Conservation (phyloP, 345 rosid species). For the Salix udensis region DNA sequence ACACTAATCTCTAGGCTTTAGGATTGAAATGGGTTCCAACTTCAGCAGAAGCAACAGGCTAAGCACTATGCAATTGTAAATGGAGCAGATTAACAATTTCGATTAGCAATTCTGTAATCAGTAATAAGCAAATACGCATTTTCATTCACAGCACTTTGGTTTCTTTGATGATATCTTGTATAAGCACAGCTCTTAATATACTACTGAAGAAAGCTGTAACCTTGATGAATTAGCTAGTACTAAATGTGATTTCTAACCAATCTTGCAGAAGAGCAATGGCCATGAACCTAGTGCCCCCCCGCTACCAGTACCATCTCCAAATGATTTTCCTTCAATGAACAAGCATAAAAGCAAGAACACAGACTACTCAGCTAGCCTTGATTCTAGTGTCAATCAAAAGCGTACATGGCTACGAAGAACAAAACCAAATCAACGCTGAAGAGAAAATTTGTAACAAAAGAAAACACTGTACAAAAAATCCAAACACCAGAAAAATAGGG, state of each 20-base stretch:
- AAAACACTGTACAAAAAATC: conserved; percentile 22
- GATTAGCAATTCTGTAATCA: background rate
- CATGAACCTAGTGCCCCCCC: conserved; percentile 17
- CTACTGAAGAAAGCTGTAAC: background rate
- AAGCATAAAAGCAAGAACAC: background rate
- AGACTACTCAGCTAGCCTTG: conserved; percentile 7
- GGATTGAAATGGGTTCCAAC: background rate
- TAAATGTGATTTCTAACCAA: conserved; percentile 8
- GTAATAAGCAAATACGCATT: background rate
- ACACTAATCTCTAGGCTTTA: background rate
- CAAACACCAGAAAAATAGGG: background rate
- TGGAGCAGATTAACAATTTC: background rate
- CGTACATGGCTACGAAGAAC: conserved; percentile 46
- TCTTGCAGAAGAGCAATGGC: conserved; percentile 23
- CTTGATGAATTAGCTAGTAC: background rate
- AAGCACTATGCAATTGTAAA: background rate
- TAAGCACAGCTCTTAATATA: background rate
- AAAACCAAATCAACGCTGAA: conserved; percentile 12
- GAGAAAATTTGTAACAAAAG: background rate
- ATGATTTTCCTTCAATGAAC: conserved; percentile 13
- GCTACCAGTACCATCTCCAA: conserved; percentile 14
- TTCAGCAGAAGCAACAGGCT: background rate
- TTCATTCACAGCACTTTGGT: background rate
- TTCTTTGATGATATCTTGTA: background rate
- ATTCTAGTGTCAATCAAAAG: conserved; percentile 25